Base-by-base conservation (phyloP, 2,329 filamentous ascomycete genomes). In the Aspergillus floridensis region DNA sequence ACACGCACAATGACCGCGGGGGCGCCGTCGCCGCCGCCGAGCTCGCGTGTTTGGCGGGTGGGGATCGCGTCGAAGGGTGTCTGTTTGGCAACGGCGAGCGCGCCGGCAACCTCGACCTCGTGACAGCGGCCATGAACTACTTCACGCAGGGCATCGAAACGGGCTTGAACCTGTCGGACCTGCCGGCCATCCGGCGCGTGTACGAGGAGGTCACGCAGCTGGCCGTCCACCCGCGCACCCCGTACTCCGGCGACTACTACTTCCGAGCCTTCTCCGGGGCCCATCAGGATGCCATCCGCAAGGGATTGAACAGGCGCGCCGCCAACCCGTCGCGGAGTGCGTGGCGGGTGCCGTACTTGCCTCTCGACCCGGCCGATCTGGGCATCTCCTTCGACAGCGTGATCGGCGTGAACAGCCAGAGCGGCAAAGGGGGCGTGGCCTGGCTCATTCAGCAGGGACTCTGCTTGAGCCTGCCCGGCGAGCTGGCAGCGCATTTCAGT, bases 261-360 rank as follows among this genome's bases (percentile, higher is more conserved):
- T 89, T 93, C 22, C 93, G 88, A 72, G 91, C 93, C 31, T 96
- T 96, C 78, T 91, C 87, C 64, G 93, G 93, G 53, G 90, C 87
- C 12, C 92, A 96, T 74, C 92, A 96, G 76, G 92, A 96, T 71
- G 92, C 92, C 51, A 96, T 96, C 80, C 93, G 93, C 77, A 96
- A 96, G 80, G 88, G 88, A 0, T 76, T 75, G 79, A 83, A 90
- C 72, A 50, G n/a, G 7, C 26, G 26, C 26, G 26, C 26, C 26
- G 26, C 26, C 26, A 29, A 8, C 7, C 7, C 26, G 7, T 29
- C 26, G 26, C 26, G 26, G 2, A 29, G 26, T 29, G 26, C 26
- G 26, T 29, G 26, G 26, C 26, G 26, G 26, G 26, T 29, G 26
- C 26, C 26, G 26, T 29, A 29, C 26, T 3, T 29, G 26, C 26